A percentile compares a stretch with the other conserved stretches of the same genome.
phyloP scores from a whole-genome alignment of 768 basidiomycete genomes.

The Lyophyllum shimeji region DNA sequence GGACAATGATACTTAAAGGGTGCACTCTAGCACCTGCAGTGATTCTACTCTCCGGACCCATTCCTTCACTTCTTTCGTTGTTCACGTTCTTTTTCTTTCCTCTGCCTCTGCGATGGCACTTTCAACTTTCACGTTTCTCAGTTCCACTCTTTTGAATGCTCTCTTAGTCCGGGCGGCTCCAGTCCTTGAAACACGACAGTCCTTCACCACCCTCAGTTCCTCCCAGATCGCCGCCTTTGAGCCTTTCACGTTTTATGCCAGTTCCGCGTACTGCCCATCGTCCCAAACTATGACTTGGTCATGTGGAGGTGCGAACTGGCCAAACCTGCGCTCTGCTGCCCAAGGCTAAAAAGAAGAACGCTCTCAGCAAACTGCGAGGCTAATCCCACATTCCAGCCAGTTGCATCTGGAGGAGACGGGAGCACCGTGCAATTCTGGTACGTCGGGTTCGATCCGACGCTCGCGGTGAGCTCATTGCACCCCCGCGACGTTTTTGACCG shows the following conservation, averaged over 20 bases:
- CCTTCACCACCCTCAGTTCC: constrained; percentile 37
- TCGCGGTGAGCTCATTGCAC: constrained; percentile 13
- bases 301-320: constrained; percentile 40
- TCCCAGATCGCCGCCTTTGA: constrained; percentile 42
- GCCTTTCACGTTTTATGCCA: constrained; percentile 52
- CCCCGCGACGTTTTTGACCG: neutral
- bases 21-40: too few species aligned
- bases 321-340: too few species aligned
- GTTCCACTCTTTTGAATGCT: neutral
- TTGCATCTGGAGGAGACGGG: constrained; percentile 47
- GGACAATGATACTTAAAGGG: too few species aligned
- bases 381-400: constrained; percentile 45
- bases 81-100: neutral
- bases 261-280: constrained; percentile 48
- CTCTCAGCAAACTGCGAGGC: constrained; percentile 44
- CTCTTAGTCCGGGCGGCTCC: constrained; percentile 5
- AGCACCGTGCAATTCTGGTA: constrained; percentile 41
- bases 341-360: neutral
- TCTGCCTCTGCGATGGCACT: constrained; percentile 12
- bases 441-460: constrained; percentile 22
- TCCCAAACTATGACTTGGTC: constrained; percentile 44
- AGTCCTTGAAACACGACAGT: constrained; percentile 30
- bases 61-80: neutral
- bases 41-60: neutral
- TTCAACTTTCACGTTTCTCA: constrained; percentile 1